Percentiles rank a stretch among this genome's conserved stretches.
These are phyloP conservation scores for Bidens hawaiensis DNA, from an alignment of 140 eudicot genomes.

Conservation along the genomic window DNA sequence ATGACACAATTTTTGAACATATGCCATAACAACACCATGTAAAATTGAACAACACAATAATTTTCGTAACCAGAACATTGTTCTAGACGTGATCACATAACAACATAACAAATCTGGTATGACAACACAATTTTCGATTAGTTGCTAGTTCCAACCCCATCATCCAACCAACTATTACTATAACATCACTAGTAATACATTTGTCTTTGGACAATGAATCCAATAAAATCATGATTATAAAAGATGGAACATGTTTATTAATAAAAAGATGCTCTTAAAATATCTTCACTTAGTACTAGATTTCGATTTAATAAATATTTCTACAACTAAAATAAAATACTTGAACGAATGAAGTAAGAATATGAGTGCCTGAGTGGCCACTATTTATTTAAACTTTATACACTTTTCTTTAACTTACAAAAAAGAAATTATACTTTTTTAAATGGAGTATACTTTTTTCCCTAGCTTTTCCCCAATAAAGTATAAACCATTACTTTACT, in stretches of 20 bases:
- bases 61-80: too few relatives aligned
- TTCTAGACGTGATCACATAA: too few relatives aligned
- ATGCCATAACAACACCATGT: too few relatives aligned
- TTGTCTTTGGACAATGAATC: neutral
- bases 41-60: too few relatives aligned
- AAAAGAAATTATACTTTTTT: constrained; percentile 21
- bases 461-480: constrained; percentile 14
- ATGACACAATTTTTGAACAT: too few relatives aligned
- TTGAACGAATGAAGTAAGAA: neutral
- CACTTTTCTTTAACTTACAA: neutral
- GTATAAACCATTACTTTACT: constrained; percentile 13
- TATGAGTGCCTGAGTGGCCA: neutral
- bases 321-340: neutral
- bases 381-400: neutral
- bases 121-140: too few relatives aligned
- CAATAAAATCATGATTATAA: neutral
- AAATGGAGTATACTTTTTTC: constrained; percentile 11
- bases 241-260: neutral
- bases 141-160: too few relatives aligned
- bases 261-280: neutral
- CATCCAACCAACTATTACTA: too few relatives aligned
- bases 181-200: neutral
- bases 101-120: too few relatives aligned
- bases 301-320: neutral
- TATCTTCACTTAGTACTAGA: constrained; percentile 15